Conservation (phyloP, 805 yeast genomes). For the Saccharomycopsis malanga region DNA sequence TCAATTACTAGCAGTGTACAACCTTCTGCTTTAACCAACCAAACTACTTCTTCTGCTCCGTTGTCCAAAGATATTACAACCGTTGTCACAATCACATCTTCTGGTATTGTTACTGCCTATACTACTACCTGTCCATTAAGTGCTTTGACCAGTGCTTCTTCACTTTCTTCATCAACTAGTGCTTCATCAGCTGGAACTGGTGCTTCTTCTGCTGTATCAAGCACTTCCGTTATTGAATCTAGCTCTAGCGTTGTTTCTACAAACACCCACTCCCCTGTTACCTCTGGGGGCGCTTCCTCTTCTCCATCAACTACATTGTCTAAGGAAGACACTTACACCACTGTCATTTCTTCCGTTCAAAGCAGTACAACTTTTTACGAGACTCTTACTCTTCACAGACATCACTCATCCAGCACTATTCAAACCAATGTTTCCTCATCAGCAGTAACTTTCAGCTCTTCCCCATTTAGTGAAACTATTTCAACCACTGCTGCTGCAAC, state of each 20-base stretch:
- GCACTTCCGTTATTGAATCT: too few relatives aligned
- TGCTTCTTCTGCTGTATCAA: too few relatives aligned
- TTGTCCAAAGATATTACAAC: conserved; percentile 18
- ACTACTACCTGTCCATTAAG: conserved; percentile 27
- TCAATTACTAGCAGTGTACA: too few relatives aligned
- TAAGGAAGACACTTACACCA: background rate
- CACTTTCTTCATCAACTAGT: background rate
- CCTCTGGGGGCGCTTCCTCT: background rate
- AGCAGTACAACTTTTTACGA: background rate
- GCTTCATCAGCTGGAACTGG: too few relatives aligned
- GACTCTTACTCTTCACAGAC: background rate
- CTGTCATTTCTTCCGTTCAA: background rate
- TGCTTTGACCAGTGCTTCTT: too few relatives aligned
- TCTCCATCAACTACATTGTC: background rate
- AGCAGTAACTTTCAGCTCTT: background rate
- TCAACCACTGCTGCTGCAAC: background rate
- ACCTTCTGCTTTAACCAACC: too few relatives aligned
- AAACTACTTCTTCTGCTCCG: background rate
- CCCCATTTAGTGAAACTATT: background rate
- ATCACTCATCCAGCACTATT: background rate
- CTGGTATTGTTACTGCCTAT: conserved; percentile 22
- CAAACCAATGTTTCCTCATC: background rate
- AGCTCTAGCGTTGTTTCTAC: too few relatives aligned
- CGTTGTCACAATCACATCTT: conserved; percentile 23
- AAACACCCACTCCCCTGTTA: too few relatives aligned